Evolutionary conservation across 176 grass and related monocot species (phyloP), one percentile per base, ranked within the genome.

Genomic region (Chrysopogon serrulatus): DNA sequence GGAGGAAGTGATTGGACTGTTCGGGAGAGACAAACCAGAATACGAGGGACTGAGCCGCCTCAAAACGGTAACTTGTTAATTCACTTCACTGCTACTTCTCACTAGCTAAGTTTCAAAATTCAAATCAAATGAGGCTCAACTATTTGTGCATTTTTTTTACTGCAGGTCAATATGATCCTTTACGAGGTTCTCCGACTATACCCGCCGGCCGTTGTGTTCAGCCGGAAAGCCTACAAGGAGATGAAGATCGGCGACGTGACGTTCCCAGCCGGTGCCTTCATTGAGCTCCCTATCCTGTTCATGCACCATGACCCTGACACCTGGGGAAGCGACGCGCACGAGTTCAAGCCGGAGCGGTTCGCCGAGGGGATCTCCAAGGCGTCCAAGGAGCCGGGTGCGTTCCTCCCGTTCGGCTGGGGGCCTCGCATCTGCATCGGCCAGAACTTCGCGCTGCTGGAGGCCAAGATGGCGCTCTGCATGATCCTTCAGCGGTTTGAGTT

Each of bases 91-190:
- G 24, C 2, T 24, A 27, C 23, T 26, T 26, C 10, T 40, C 17
- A 11, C n/a, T n/a, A n/a, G 8, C 7, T 12, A 62, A 6, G 42
- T 7, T 80, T 39, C 27, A 28, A 10, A 8, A 12, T 80, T 39
- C 27, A 28, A 10, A 8, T 54, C 53, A 57, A 21, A 8, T 14
- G 23, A 37, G 37, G 7, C 0, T 39, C 14, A 40, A 61, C 59
- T 11, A 24, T 13, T 21, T 18, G 32, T 32, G 11, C 6, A 48
- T 57, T 61, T 78, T 64, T 68, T n/a, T n/a, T n/a, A n/a, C n/a
- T n/a, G 1, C 33, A 94, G 89, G 85, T 97, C 41, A 90, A 76
- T 1, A 94, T 97, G 94, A 88, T 94, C 57, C 79, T 97, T 5
- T 60, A 94, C 4, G 91, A 97, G 71, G 71, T 87, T 8, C 82